Evolutionary conservation across 805 yeast genomes (phyloP).

Genomic region (Schwanniomyces vanrijiae): DNA sequence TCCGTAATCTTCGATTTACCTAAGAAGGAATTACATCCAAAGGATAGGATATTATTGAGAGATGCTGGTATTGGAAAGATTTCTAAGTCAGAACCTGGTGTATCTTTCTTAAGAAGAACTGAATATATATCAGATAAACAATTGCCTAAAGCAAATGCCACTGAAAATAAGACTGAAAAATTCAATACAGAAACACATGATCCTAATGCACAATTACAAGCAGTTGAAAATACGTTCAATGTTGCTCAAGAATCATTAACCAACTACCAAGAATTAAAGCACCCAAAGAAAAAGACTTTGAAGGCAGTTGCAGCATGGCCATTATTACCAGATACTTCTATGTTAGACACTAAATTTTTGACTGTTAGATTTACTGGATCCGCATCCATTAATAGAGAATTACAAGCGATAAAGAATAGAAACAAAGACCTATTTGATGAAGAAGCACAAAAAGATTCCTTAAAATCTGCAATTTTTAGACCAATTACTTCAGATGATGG

Average conservation of each 20-base stretch:
- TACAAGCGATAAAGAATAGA: constrained; percentile 26
- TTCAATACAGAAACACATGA: constrained; percentile 39
- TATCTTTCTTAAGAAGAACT: constrained; percentile 89
- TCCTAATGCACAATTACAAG: constrained; percentile 61
- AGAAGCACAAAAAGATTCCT: constrained; percentile 32
- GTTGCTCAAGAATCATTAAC: constrained; percentile 49
- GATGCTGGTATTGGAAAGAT: constrained; percentile 65
- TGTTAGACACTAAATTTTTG: constrained; percentile 76
- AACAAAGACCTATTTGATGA: constrained; percentile 27
- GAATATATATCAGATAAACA: constrained; percentile 80
- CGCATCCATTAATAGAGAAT: constrained; percentile 47
- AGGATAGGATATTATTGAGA: constrained; percentile 71
- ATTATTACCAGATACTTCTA: constrained; percentile 85
- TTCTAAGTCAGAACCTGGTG: constrained; percentile 48
- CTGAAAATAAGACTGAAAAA: constrained; percentile 24
- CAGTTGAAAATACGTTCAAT: constrained; percentile 80
- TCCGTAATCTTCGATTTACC: constrained; percentile 34
- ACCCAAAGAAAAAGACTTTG: constrained; percentile 74
- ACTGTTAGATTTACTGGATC: constrained; percentile 62
- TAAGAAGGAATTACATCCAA: constrained; percentile 58
- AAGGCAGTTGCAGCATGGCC: constrained; percentile 79
- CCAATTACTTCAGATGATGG: constrained; percentile 73
- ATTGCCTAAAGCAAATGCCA: constrained; percentile 16
- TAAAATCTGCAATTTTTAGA: constrained; percentile 66
- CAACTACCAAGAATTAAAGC: constrained; percentile 51